Conservation (phyloP, 1,284 basidiomycete genomes). For the Gastroboletus turbinatus region DNA sequence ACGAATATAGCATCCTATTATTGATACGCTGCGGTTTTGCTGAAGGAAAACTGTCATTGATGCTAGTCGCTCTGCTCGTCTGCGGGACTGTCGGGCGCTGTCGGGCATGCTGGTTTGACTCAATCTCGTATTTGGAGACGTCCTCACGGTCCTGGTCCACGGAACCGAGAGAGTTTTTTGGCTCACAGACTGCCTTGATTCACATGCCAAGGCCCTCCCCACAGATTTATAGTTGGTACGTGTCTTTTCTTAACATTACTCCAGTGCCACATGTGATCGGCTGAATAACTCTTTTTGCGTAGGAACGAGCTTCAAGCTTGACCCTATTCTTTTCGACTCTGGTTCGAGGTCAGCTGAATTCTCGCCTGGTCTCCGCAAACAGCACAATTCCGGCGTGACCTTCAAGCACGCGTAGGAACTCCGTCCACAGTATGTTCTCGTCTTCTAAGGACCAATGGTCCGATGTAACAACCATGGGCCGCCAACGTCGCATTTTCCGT, state of each 20-base stretch:
- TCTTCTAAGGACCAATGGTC: too few relatives aligned
- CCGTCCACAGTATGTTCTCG: neutral
- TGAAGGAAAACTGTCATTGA: neutral
- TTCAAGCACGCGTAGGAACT: neutral
- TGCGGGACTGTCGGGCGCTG: neutral
- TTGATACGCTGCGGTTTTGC: neutral
- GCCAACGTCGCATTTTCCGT: neutral
- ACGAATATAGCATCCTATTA: neutral
- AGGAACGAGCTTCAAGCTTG: neutral
- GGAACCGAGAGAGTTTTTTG: neutral
- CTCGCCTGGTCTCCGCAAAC: neutral
- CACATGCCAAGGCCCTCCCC: neutral
- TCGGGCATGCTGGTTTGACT: neutral
- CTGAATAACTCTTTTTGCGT: neutral
- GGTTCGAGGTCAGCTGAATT: neutral
- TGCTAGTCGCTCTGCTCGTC: neutral
- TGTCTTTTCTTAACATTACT: neutral
- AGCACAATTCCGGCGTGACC: neutral
- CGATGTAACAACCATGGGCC: neutral
- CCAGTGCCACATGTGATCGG: neutral
- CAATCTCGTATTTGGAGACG: neutral
- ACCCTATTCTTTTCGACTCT: neutral
- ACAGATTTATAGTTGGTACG: neutral
- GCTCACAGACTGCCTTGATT: neutral
- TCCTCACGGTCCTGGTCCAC: too few relatives aligned